A percentile compares a stretch with the other conserved stretches of the same genome.
These are phyloP conservation scores for Atkinsonella texensis DNA, from an alignment of 2,329 filamentous ascomycete species.

Conservation along the genomic window DNA sequence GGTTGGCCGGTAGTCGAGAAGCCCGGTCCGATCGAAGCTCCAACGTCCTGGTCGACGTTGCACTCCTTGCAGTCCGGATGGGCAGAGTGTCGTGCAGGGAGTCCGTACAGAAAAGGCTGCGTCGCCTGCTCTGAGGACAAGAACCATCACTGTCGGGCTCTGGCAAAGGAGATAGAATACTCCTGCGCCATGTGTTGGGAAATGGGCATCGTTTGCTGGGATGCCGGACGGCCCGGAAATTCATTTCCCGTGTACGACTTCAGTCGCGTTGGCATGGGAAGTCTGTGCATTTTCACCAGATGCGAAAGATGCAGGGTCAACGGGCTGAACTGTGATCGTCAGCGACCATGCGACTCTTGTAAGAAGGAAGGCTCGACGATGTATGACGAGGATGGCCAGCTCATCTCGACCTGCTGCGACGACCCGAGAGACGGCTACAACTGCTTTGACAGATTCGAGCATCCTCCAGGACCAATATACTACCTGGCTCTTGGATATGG, in stretches of 20 bases:
- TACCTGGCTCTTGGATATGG: constrained; percentile 22
- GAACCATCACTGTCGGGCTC: constrained; percentile 11
- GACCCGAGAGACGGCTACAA: constrained; percentile 3
- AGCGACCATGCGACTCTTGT: constrained; percentile 27
- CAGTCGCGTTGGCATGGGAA: constrained; percentile 20
- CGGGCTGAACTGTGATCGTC: constrained; percentile 21
- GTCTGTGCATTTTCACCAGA: constrained; percentile 13
- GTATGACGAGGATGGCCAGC: not conserved
- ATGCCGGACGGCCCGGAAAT: not conserved
- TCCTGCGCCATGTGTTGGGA: constrained; percentile 18
- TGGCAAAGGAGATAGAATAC: constrained; percentile 5
- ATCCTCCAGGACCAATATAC: constrained; percentile 18
- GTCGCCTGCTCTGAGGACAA: constrained; percentile 5
- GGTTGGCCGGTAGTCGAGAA: constrained; percentile 8
- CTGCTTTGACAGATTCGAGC: constrained; percentile 9
- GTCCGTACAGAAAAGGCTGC: constrained; percentile 10
- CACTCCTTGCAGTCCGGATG: constrained; percentile 9
- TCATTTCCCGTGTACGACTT: constrained; percentile 17
- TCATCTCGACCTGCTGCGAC: constrained; percentile 6
- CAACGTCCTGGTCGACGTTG: constrained; percentile 8
- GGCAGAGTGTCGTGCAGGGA: constrained; percentile 9
- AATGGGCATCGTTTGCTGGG: constrained; percentile 18
- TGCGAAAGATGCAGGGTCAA: constrained; percentile 14
- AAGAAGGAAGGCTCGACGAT: constrained; percentile 2
- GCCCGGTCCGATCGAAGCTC: constrained; percentile 4